Evolutionary conservation across 129 eudicot species (phyloP).

Genomic region (Scalesia atractyloides): DNA sequence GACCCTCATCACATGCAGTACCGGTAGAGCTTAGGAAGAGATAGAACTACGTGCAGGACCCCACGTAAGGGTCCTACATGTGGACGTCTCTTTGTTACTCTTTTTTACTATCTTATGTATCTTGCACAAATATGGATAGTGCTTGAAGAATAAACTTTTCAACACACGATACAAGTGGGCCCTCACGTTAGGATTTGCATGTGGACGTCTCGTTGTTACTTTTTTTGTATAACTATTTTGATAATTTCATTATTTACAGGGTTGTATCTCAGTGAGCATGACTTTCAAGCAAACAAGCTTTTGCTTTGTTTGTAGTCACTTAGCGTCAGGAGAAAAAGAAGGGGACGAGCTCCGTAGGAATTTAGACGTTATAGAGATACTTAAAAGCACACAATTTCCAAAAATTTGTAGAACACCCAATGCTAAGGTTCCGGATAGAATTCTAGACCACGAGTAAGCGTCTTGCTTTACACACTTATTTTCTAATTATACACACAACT

Average conservation of each 20-base stretch:
- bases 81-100: background rate
- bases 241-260: slow-evolving; percentile 46
- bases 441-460: slow-evolving; percentile 70
- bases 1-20: background rate
- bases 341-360: slow-evolving; percentile 84
- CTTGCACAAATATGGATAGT: background rate
- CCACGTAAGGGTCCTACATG: background rate
- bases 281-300: slow-evolving; percentile 66
- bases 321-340: slow-evolving; percentile 83
- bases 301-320: slow-evolving; percentile 76
- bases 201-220: background rate
- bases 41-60: background rate
- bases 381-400: slow-evolving; percentile 63
- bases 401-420: slow-evolving; percentile 40
- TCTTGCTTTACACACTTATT: background rate
- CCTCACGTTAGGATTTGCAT: background rate
- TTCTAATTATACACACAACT: slow-evolving; percentile 1
- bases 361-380: slow-evolving; percentile 66
- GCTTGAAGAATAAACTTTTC: background rate
- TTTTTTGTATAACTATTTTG: background rate
- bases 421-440: slow-evolving; percentile 52
- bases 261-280: slow-evolving; percentile 84
- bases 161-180: background rate
- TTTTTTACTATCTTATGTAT: background rate
- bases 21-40: background rate